Evolutionary conservation across 257 asterid species (phyloP).

Genomic region (Penstemon barbatus): DNA sequence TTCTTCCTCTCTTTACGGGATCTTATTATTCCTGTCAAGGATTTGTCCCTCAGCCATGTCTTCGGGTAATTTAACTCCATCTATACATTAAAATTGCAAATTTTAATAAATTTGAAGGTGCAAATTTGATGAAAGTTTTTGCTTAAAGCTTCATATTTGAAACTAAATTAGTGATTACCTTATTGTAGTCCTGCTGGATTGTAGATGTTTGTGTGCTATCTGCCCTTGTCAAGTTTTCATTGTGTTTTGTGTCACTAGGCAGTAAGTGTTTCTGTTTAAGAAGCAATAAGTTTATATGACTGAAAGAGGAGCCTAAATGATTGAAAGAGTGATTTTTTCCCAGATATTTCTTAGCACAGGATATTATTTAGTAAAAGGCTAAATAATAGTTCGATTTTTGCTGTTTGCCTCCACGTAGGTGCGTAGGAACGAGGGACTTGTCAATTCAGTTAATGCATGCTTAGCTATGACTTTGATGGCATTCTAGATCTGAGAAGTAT

Average conservation of each 20-base stretch:
- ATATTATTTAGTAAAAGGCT: no score
- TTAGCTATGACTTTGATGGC: conserved; percentile 4
- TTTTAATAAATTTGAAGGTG: background rate
- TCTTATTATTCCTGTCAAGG: conserved; percentile 39
- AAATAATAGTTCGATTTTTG: no score
- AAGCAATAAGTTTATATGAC: conserved; percentile 16
- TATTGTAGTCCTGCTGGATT: conserved; percentile 30
- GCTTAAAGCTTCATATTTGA: background rate
- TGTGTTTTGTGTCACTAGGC: conserved; percentile 23
- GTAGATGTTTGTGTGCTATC: conserved; percentile 24
- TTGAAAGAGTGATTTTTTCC: background rate
- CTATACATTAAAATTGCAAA: conserved; percentile 21
- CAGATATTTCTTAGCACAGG: no score
- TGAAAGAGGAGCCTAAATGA: background rate
- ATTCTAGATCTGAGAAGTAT: background rate
- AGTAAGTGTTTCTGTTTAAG: conserved; percentile 30
- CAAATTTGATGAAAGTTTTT: background rate
- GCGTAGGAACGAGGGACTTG: no score
- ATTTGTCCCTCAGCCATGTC: conserved; percentile 47
- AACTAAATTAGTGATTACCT: conserved; percentile 34
- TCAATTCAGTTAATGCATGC: background rate
- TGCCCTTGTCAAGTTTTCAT: conserved; percentile 9
- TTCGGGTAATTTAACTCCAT: conserved; percentile 39
- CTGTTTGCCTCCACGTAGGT: no score
- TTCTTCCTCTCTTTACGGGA: conserved; percentile 46